Evolutionary conservation across 495 filamentous ascomycete species (phyloP).

Genomic region (Xylaria curta): DNA sequence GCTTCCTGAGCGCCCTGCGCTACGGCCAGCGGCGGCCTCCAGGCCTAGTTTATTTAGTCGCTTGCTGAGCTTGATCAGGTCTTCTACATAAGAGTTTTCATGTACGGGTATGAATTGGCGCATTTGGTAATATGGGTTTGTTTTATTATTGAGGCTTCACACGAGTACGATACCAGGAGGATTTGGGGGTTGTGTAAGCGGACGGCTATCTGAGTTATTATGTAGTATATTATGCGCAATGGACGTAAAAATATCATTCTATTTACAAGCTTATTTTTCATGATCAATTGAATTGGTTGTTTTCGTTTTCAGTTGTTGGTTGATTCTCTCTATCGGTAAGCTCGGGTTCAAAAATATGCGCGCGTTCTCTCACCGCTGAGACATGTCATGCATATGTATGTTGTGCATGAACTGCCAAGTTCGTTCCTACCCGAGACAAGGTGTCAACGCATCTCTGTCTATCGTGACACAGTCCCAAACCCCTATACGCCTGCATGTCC

Average conservation of each 20-base stretch:
- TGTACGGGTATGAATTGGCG: not conserved
- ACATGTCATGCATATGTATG: not conserved
- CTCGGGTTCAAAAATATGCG: not conserved
- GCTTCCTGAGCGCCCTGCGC: constrained; percentile 15
- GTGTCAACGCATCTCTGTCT: not conserved
- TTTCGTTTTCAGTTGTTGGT: not conserved
- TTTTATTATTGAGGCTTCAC: constrained; percentile 3
- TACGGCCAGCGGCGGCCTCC: not conserved
- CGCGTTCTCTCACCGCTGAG: not conserved
- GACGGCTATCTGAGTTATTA: constrained; percentile 7
- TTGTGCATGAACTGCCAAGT: constrained; percentile 22
- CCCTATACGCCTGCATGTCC: not conserved
- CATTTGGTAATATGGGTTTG: not conserved
- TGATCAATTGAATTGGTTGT: not conserved
- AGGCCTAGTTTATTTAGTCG: not conserved
- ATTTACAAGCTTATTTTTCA: not conserved
- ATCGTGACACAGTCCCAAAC: not conserved
- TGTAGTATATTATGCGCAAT: not conserved
- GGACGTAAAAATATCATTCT: not conserved
- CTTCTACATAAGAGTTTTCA: not conserved
- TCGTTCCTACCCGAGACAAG: not conserved
- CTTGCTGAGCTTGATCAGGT: not conserved
- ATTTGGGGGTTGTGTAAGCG: constrained; percentile 14
- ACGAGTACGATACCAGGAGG: constrained; percentile 19
- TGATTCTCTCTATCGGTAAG: not conserved